These are phyloP conservation scores for Cokeromyces recurvatus DNA, from an alignment of 371 early-diverging fungal species.

Conservation along the genomic window DNA sequence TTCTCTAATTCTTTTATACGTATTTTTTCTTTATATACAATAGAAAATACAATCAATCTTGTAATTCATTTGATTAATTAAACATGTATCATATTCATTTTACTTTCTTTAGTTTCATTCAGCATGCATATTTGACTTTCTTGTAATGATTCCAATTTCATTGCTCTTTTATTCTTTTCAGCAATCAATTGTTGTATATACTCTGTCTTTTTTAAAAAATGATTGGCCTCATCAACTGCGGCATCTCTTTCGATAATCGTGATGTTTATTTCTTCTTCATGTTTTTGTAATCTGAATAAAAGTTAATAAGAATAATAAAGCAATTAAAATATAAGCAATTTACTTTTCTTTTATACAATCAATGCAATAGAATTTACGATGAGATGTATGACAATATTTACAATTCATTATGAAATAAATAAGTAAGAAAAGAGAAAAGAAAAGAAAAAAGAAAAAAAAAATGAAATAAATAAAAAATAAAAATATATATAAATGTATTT, in stretches of 20 bases:
- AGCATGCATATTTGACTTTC: conserved; percentile 23
- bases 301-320: background rate
- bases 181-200: conserved; percentile 36
- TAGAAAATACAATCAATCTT: no score
- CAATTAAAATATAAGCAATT: background rate
- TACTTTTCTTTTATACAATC: conserved; percentile 42
- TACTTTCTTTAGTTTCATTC: no score
- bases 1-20: conserved; percentile 16
- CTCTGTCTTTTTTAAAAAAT: conserved; percentile 29
- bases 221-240: conserved; percentile 34
- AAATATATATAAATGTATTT: background rate
- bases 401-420: conserved; percentile 25
- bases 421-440: background rate
- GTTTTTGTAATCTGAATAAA: conserved; percentile 32
- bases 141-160: conserved; percentile 22
- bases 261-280: conserved; percentile 29
- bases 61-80: no score
- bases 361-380: conserved; percentile 39
- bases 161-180: conserved; percentile 35
- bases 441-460: background rate
- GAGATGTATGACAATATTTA: conserved; percentile 36
- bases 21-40: conserved; percentile 20
- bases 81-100: no score
- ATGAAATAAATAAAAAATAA: background rate
- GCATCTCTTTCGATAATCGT: conserved; percentile 33